Evolutionary conservation across 805 yeast genomes (phyloP).

Genomic region (Barnettozyma populi): DNA sequence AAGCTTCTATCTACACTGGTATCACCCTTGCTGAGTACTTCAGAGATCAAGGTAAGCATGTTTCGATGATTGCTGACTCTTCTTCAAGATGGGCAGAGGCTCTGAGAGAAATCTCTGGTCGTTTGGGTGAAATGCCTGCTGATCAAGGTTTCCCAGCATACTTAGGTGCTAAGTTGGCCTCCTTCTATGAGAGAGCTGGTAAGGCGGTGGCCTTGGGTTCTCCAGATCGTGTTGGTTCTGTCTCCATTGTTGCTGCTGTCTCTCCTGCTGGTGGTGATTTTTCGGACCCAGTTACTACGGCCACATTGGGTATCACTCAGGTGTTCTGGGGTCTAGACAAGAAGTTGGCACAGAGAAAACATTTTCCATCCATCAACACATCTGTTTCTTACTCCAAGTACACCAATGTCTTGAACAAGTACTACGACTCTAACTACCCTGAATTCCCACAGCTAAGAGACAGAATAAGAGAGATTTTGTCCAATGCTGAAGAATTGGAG

Average conservation of each 20-base stretch:
- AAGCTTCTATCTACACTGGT: conserved; percentile 98
- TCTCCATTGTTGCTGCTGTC: conserved; percentile 99
- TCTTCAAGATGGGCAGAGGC: conserved; percentile 99
- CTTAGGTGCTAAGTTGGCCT: conserved; percentile 96
- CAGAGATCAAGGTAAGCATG: conserved; percentile 99
- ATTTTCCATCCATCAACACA: conserved; percentile 98
- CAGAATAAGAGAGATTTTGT: conserved; percentile 87
- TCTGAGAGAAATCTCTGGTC: conserved; percentile 98
- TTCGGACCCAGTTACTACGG: conserved; percentile 98
- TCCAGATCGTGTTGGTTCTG: conserved; percentile 95
- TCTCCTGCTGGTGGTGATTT: conserved; percentile 99
- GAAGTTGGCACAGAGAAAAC: conserved; percentile 98
- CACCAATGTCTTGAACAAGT: conserved; percentile 79
- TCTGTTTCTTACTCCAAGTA: conserved; percentile 95
- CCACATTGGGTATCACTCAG: conserved; percentile 99
- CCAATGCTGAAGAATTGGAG: conserved; percentile 97
- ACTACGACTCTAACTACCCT: conserved; percentile 80
- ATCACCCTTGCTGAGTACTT: conserved; percentile 97
- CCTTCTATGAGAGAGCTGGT: conserved; percentile 99
- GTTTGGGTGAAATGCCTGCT: conserved; percentile 99
- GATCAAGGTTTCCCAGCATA: conserved; percentile 99
- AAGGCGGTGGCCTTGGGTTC: conserved; percentile 92
- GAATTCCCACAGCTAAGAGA: conserved; percentile 89
- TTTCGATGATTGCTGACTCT: conserved; percentile 99
- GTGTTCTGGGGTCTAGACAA: conserved; percentile 99